phyloP scores from a whole-genome alignment of 2,329 filamentous ascomycete genomes.

The Fusarium cyanostomum region DNA sequence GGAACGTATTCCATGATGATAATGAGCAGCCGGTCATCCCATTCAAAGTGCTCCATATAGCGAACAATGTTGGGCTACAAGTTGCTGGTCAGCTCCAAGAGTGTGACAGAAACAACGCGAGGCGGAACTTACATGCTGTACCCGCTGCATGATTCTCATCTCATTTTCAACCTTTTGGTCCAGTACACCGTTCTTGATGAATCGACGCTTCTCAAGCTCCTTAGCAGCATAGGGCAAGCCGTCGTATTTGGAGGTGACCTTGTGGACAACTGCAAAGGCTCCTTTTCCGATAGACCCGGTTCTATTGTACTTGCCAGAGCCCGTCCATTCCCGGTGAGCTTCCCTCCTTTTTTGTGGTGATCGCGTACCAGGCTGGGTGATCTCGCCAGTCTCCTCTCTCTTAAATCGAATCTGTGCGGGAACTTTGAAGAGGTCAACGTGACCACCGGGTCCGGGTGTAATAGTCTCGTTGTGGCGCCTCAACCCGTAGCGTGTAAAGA shows the following conservation, averaged over 20 bases:
- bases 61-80: slow-evolving; percentile 84
- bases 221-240: slow-evolving; percentile 90
- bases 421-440: slow-evolving; percentile 50
- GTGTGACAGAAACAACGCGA: neutral
- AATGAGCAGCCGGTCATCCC: slow-evolving; percentile 84
- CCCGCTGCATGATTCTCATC: slow-evolving; percentile 91
- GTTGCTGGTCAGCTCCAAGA: slow-evolving; percentile 17
- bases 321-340: slow-evolving; percentile 75
- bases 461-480: slow-evolving; percentile 56
- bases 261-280: slow-evolving; percentile 93
- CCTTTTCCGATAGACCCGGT: slow-evolving; percentile 86
- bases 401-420: slow-evolving; percentile 35
- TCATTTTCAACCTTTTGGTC: slow-evolving; percentile 96
- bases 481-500: slow-evolving; percentile 60
- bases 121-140: slow-evolving; percentile 75
- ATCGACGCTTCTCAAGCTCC: slow-evolving; percentile 90
- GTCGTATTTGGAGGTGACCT: slow-evolving; percentile 85
- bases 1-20: slow-evolving; percentile 96
- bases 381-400: slow-evolving; percentile 36
- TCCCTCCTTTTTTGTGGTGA: slow-evolving; percentile 42
- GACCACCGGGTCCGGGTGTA: slow-evolving; percentile 58
- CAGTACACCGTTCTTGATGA: slow-evolving; percentile 90
- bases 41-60: slow-evolving; percentile 89
- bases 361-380: slow-evolving; percentile 15
- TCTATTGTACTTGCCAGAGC: slow-evolving; percentile 85